These are phyloP conservation scores for Zygnema cylindricum DNA, from an alignment of 139 green algal species.

Conservation along the genomic window DNA sequence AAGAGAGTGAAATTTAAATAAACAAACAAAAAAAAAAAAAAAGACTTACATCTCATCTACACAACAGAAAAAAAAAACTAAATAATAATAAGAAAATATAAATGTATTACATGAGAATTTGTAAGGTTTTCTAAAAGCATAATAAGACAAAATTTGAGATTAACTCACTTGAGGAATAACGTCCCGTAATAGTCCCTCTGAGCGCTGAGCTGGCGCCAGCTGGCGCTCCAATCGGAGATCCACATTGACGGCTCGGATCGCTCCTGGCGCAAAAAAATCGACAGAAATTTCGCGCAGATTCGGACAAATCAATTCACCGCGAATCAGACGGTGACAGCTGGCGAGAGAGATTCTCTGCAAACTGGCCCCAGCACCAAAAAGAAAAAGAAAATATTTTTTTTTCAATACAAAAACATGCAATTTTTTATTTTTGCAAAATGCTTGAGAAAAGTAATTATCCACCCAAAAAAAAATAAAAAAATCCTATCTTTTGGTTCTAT, in stretches of 20 bases:
- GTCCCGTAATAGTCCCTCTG: background rate
- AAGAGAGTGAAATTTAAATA: too few relatives aligned
- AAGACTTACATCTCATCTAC: too few relatives aligned
- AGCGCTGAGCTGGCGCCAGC: background rate
- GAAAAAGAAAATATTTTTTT: background rate
- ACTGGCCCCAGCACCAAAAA: background rate
- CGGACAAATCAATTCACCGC: slow-evolving; percentile 8
- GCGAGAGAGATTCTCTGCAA: slow-evolving; percentile 28
- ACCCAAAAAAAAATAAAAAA: too few relatives aligned
- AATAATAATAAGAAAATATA: too few relatives aligned
- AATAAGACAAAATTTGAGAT: background rate
- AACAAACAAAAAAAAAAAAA: too few relatives aligned
- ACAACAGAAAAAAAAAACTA: too few relatives aligned
- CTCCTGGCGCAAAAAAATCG: slow-evolving; percentile 14
- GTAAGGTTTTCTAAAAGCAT: background rate
- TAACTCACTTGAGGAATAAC: background rate
- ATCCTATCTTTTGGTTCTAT: background rate
- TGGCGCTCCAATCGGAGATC: background rate
- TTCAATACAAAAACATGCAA: background rate
- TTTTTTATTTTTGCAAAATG: background rate
- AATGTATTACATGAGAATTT: background rate
- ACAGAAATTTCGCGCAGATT: slow-evolving; percentile 30
- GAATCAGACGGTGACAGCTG: background rate
- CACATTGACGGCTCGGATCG: background rate
- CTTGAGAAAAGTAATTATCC: background rate